Percentiles rank a stretch among this genome's conserved stretches.
Evolutionary conservation across 768 basidiomycete species (phyloP).

Genomic region (Macrolepiota albuminosa): DNA sequence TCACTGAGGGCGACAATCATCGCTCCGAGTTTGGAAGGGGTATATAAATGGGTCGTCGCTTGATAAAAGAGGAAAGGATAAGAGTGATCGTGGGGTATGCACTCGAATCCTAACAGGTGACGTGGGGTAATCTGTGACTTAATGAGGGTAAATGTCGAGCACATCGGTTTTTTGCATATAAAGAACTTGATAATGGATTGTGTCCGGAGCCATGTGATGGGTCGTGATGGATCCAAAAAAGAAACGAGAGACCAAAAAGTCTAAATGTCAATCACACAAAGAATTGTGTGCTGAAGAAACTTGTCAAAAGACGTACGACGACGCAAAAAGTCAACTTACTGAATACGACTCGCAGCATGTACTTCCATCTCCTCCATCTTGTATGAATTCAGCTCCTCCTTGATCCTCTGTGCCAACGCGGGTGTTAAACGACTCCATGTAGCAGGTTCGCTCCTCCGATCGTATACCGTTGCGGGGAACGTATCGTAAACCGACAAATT

Average conservation of each 20-base stretch:
- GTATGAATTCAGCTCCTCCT: conserved; percentile 97
- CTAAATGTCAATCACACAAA: conserved; percentile 57
- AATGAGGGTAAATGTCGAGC: conserved; percentile 24
- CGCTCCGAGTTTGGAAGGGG: conserved; percentile 17
- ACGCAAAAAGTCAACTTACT: conserved; percentile 49
- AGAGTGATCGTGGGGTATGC: conserved; percentile 11
- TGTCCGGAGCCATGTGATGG: conserved; percentile 8
- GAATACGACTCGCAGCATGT: conserved; percentile 85
- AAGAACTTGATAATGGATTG: conserved; percentile 16
- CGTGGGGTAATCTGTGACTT: conserved; percentile 11
- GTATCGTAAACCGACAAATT: conserved; percentile 96
- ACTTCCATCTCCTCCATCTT: conserved; percentile 99
- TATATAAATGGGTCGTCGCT: conserved; percentile 16
- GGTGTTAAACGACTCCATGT: conserved; percentile 97
- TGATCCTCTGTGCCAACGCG: conserved; percentile 91
- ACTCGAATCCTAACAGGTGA: conserved; percentile 11
- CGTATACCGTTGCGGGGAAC: conserved; percentile 88
- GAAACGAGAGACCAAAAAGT: conserved; percentile 17
- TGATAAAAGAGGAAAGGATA: conserved; percentile 3
- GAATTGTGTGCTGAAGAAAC: conserved; percentile 67
- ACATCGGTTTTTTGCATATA: conserved; percentile 19
- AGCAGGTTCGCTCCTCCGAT: conserved; percentile 91
- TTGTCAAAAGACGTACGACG: not conserved
- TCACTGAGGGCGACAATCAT: conserved; percentile 15
- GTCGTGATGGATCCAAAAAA: conserved; percentile 18